phyloP scores from a whole-genome alignment of 2,329 filamentous ascomycete species.

The Scleromitrula shiraiana region DNA sequence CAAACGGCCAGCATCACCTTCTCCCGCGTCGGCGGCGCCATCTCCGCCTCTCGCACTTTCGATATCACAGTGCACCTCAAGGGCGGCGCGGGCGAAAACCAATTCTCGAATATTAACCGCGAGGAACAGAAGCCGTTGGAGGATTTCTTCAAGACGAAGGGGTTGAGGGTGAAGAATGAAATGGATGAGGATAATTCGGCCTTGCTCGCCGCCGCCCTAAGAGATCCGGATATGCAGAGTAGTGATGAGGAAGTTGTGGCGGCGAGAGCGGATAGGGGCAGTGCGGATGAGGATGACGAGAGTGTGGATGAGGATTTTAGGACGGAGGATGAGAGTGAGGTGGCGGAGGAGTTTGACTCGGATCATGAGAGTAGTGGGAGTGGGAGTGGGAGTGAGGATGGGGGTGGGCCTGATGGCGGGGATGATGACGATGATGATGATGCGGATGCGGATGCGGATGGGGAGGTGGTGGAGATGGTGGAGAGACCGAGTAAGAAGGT shows the following conservation, averaged over 20 bases:
- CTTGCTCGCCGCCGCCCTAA: slow-evolving; percentile 72
- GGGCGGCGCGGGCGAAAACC: slow-evolving; percentile 75
- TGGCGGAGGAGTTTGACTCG: slow-evolving; percentile 92
- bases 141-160: slow-evolving; percentile 94
- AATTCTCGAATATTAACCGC: slow-evolving; percentile 98
- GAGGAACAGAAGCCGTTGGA: slow-evolving; percentile 97
- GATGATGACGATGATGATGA: slow-evolving; percentile 53
- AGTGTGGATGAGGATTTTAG: slow-evolving; percentile 94
- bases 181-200: slow-evolving; percentile 77
- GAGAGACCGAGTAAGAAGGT: no score
- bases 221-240: slow-evolving; percentile 63
- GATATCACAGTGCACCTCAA: slow-evolving; percentile 94
- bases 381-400: slow-evolving; percentile 51
- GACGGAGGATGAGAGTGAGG: slow-evolving; percentile 85
- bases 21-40: slow-evolving; percentile 87
- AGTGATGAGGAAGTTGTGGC: slow-evolving; percentile 76
- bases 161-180: slow-evolving; percentile 94
- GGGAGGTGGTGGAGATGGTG: no score
- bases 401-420: slow-evolving; percentile 47
- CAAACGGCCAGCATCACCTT: slow-evolving; percentile 88
- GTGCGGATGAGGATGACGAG: slow-evolving; percentile 93
- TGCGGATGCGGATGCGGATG: no score
- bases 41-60: slow-evolving; percentile 91
- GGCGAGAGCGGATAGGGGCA: slow-evolving; percentile 68
- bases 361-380: slow-evolving; percentile 79